phyloP scores from a whole-genome alignment of 495 filamentous ascomycete species.

The Aeminium ludgeri region DNA sequence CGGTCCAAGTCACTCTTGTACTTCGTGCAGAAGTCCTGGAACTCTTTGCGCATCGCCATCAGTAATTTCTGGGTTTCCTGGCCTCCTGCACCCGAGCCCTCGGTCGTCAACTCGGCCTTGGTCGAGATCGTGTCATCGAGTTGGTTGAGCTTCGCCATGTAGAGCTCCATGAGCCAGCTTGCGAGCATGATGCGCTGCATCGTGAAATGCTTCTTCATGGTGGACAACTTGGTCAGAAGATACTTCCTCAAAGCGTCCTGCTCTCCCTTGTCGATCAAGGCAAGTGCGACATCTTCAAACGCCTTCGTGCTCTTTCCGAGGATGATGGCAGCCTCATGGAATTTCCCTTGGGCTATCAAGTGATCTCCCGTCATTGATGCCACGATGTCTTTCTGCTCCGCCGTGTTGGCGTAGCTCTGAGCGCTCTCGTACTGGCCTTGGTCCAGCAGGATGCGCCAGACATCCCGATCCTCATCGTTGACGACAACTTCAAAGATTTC shows the following conservation, averaged over 20 bases:
- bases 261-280: conserved; percentile 75
- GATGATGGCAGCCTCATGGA: conserved; percentile 66
- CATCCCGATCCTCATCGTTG: conserved; percentile 75
- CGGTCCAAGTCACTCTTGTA: conserved; percentile 74
- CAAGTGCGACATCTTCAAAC: conserved; percentile 87
- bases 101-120: conserved; percentile 64
- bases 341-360: conserved; percentile 61
- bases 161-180: conserved; percentile 86
- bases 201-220: conserved; percentile 60
- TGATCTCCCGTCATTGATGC: conserved; percentile 80
- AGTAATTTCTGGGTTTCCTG: conserved; percentile 58
- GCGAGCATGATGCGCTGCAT: conserved; percentile 96
- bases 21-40: conserved; percentile 68
- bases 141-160: conserved; percentile 91
- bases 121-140: conserved; percentile 90
- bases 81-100: conserved; percentile 23
- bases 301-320: conserved; percentile 90
- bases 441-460: conserved; percentile 82
- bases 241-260: conserved; percentile 87
- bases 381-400: conserved; percentile 70
- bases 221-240: conserved; percentile 64
- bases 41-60: conserved; percentile 50
- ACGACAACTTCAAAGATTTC: conserved; percentile 90
- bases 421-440: conserved; percentile 77
- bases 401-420: conserved; percentile 55